Percentiles rank a stretch among this genome's conserved stretches.
Conservation (phyloP, 805 yeast genomes). For the Lipomyces oligophaga region DNA sequence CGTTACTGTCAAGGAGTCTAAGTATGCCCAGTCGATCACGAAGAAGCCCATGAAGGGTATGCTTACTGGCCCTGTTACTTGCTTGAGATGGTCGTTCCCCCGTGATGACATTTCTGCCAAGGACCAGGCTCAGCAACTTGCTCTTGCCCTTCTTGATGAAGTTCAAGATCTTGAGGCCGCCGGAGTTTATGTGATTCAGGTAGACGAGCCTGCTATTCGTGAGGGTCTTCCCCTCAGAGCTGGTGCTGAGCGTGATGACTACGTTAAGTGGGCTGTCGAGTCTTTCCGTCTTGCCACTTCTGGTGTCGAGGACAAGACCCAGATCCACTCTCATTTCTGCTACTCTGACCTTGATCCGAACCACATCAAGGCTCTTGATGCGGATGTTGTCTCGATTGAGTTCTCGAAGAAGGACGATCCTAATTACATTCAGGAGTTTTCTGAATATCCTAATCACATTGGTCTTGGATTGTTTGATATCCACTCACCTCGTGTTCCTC, state of each 20-base stretch:
- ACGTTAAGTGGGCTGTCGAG: constrained; percentile 98
- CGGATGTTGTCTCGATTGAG: constrained; percentile 98
- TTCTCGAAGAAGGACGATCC: constrained; percentile 99
- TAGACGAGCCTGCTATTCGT: constrained; percentile 99
- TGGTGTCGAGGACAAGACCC: constrained; percentile 91
- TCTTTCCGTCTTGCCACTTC: constrained; percentile 99
- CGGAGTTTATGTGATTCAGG: constrained; percentile 96
- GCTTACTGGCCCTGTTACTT: constrained; percentile 99
- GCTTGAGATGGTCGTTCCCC: constrained; percentile 99
- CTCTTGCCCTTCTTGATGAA: constrained; percentile 97
- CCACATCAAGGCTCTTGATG: constrained; percentile 99
- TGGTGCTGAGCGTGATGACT: constrained; percentile 93
- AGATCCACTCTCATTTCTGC: constrained; percentile 99
- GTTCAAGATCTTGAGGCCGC: constrained; percentile 97
- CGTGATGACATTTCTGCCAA: constrained; percentile 94
- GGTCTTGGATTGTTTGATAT: constrained; percentile 99
- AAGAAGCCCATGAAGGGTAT: constrained; percentile 98
- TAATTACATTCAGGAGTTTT: constrained; percentile 94
- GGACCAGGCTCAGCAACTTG: constrained; percentile 93
- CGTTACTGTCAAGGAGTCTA: constrained; percentile 98
- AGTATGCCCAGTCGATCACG: constrained; percentile 96
- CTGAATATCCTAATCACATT: constrained; percentile 98
- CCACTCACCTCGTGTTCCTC: constrained; percentile 99
- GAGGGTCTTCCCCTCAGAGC: constrained; percentile 99
- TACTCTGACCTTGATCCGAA: constrained; percentile 99